Evolutionary conservation across 495 filamentous ascomycete species (phyloP), one percentile per base, ranked within the genome.

Genomic region (Podospora fimiseda): DNA sequence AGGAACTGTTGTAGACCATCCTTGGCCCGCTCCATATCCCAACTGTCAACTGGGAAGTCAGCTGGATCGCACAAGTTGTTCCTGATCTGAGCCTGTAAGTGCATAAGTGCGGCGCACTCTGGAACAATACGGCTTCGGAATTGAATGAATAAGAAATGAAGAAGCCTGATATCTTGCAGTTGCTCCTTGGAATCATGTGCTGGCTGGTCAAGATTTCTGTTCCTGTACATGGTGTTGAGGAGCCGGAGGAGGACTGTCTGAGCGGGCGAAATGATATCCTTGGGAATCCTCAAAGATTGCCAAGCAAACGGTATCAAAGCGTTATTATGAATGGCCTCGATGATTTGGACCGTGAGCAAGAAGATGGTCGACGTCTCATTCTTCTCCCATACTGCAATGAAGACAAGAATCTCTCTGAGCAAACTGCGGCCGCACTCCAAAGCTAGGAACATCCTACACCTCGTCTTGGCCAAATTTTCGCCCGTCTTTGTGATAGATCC

Each of bases 351-450:
- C 72, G 93, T 96, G 67, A 95, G 85, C 68, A 92, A 90, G 74
- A 94, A 95, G 60, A 95, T 95, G 11, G 93, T 77, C 56, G 92
- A 88, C 39, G 90, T 85, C 59, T 96, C 90, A 13, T 84, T 84
- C 52, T 95, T 83, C 62, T 96, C 90, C 91, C 91, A 96, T 13
- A 93, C 90, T 13, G 91, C 91, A 51, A 96, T 91, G 68, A 96
- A 96, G 50, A 96, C 94, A 19, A 96, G 75, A 47, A 96, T 81
- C 60, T 96, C 90, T 41, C 90, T 79, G 6, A 96, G 78, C 3
- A 96, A 74, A 58, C 93, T 95, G 39, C 88, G 82, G 14, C 91
- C 91, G 52, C 86, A 88, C 52, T 92, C 87, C 50, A 90, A 81
- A 0, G 89, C 88, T 50, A 96, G 73, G 33, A 96, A 77, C 51